Percentiles rank a stretch among this genome's conserved stretches.
phyloP scores from a whole-genome alignment of 2,329 filamentous ascomycete species.

The Decorospora gaudefroyi region DNA sequence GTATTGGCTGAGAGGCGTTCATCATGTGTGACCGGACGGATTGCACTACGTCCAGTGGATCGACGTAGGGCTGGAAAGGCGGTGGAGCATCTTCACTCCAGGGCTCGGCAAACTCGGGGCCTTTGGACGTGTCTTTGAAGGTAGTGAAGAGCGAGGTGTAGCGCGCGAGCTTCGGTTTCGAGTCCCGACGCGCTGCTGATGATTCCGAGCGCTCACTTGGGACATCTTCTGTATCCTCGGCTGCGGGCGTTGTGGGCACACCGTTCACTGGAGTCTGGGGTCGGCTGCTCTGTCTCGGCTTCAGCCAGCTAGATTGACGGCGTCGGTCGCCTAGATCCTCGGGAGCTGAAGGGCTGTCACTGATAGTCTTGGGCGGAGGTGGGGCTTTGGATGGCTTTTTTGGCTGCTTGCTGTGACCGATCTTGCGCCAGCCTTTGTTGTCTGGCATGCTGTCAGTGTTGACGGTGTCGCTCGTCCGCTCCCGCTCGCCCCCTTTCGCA shows the following conservation, averaged over 20 bases:
- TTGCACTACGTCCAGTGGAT: conserved; percentile 33
- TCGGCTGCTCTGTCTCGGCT: conserved; percentile 28
- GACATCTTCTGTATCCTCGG: conserved; percentile 33
- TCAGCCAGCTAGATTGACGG: conserved; percentile 30
- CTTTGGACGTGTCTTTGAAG: conserved; percentile 28
- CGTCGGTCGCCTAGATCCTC: conserved; percentile 26
- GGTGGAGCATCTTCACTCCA: conserved; percentile 32
- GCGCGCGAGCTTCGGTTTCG: conserved; percentile 49
- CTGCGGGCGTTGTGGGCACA: conserved; percentile 19
- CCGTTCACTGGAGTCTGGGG: conserved; percentile 27
- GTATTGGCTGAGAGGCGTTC: conserved; percentile 30
- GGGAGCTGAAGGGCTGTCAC: conserved; percentile 7
- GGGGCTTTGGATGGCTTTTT: conserved; percentile 25
- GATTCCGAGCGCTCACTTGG: conserved; percentile 38
- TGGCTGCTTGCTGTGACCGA: conserved; percentile 22
- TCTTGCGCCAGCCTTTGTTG: conserved; percentile 33
- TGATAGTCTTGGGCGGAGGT: conserved; percentile 10
- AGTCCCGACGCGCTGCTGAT: conserved; percentile 36
- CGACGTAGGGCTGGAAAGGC: conserved; percentile 23
- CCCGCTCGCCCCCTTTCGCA: too few relatives aligned
- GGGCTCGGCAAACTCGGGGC: conserved; percentile 31
- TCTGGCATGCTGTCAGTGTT: conserved; percentile 22
- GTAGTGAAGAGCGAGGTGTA: conserved; percentile 47
- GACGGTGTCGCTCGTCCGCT: too few relatives aligned
- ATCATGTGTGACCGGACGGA: conserved; percentile 36